Base-by-base conservation (phyloP, 2,329 filamentous ascomycete genomes). In the Aspergillus jensenii region DNA sequence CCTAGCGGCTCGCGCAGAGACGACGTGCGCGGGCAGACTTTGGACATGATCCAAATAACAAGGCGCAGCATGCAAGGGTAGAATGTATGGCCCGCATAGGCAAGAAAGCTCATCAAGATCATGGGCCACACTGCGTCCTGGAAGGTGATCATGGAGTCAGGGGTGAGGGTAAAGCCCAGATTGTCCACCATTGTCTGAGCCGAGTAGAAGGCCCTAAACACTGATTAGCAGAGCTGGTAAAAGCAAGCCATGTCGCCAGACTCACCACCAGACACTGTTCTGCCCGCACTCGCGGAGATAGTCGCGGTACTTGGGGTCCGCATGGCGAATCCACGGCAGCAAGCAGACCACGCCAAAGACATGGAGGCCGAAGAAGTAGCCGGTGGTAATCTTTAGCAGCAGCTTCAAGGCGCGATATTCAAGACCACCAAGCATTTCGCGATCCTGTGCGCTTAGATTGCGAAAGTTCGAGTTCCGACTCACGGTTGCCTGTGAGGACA, bases 51-150 rank as follows among this genome's bases (percentile, higher is more conserved):
- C 84, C 84, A 89, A 39, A 89, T 80, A 8, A 83, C 74, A 1
- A 87, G 68, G 0, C 86, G 79, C 9, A 81, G 63, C 63, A 82
- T 81, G 44, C 77, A 82, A 52, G 85, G 86, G 57, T 86, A 88
- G 47, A 71, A 67, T 12, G 74, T 77, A 47, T 77, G 74, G 25
- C 75, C 75, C 27, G 72, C 71, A 55, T 71, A 70, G 17, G 74
- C 74, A 12, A 77, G 67, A 57, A 76, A 74, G 14, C 69, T 73
- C 74, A 76, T 74, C 27, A 76, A 27, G 1, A 77, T 57, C 62
- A 77, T 65, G 4, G 73, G 74, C 14, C 72, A 76, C 3, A 68
- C 71, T 0, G 80, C 78, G 41, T 78, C 76, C 47, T 73, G 75
- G 62, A 83, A 83, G 1, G 71, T 71, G 9, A 81, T 68, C 80